Percentiles rank a stretch among this genome's conserved stretches.
Evolutionary conservation across 805 yeast genomes (phyloP).

Genomic region (Kluyveromyces wickerhamii): DNA sequence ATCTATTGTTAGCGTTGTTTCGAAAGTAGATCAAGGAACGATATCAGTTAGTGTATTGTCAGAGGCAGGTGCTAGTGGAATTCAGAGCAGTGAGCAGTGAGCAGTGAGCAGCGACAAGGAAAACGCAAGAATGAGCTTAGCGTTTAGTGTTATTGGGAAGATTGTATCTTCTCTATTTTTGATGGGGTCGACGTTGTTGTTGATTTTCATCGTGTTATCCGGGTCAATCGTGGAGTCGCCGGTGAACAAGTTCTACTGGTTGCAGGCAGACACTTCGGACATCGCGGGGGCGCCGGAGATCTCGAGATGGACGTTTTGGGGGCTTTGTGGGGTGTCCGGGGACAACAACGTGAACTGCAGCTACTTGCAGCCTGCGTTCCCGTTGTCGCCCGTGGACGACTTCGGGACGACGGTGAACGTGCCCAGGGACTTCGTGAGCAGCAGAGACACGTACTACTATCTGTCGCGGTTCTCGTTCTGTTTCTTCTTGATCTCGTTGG

Average conservation of each 20-base stretch:
- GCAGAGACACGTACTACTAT: slow-evolving; percentile 54
- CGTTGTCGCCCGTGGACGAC: slow-evolving; percentile 69
- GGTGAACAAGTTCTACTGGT: slow-evolving; percentile 59
- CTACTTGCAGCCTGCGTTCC: slow-evolving; percentile 54
- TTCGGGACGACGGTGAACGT: slow-evolving; percentile 46
- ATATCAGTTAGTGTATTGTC: not conserved
- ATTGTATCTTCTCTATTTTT: slow-evolving; percentile 22
- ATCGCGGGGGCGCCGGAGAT: slow-evolving; percentile 41
- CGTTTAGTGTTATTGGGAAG: slow-evolving; percentile 5
- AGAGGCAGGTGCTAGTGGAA: no score
- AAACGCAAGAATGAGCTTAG: not conserved
- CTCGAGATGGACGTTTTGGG: slow-evolving; percentile 84
- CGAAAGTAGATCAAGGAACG: not conserved
- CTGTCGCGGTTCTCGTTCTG: slow-evolving; percentile 61
- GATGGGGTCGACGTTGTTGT: slow-evolving; percentile 38
- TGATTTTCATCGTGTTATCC: slow-evolving; percentile 54
- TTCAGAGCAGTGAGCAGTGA: no score
- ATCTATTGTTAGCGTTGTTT: not conserved
- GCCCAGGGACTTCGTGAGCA: slow-evolving; percentile 44
- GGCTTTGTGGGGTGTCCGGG: slow-evolving; percentile 33
- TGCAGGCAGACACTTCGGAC: slow-evolving; percentile 56
- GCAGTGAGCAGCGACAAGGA: not conserved
- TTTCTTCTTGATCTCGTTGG: slow-evolving; percentile 49
- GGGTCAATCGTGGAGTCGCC: slow-evolving; percentile 56
- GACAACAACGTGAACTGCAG: slow-evolving; percentile 30